Base-by-base conservation (phyloP, 1,284 basidiomycete species). In the Ustanciosporium gigantosporum region DNA sequence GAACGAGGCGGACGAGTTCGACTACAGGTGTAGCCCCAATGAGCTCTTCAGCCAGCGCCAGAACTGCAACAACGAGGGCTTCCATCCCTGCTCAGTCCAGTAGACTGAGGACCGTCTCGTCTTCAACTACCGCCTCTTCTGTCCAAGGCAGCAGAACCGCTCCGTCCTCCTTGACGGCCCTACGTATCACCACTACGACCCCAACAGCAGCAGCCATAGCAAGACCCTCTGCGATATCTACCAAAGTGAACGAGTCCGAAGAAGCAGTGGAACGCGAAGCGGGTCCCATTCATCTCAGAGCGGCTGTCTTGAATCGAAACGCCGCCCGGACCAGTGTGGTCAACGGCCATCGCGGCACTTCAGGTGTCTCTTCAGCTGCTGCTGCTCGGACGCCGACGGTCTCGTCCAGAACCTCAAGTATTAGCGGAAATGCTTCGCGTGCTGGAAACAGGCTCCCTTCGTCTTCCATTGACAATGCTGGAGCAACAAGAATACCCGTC, bases 271-370 rank as follows among this genome's bases (percentile, higher is more conserved):
- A 74, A 39, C 46, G 68, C 9, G 68, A 68, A 37, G 69, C 66
- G 1, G 69, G 67, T 5, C 69, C 71, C 2, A 62, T 68, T 21
- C 45, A 72, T 25, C 47, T 73, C 51, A 46, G 71, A 5, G 71
- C 71, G 5, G 62, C 67, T 7, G 67, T 70, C n/a, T 51, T 73
- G 7, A 73, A 73, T 44, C 57, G 71, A 16, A 69, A 69, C 25
- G 71, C 71, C 1, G 71, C 71, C 4, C 41, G 67, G 4, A 47
- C 45, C 2, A 64, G 64, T 15, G 68, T 51, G 6, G 37, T 29
- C 1, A 46, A 64, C 16, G 68, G 66, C 19, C 51, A 59, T 35
- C 31, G 61, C n/a, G n/a, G n/a, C n/a, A n/a, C n/a, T n/a, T n/a
- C n/a, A n/a, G n/a, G n/a, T n/a, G n/a, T n/a, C n/a, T n/a, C n/a